Evolutionary conservation across 2,329 filamentous ascomycete genomes (phyloP), one percentile per base, ranked within the genome.

Genomic region (Aurifilum marmelostoma): DNA sequence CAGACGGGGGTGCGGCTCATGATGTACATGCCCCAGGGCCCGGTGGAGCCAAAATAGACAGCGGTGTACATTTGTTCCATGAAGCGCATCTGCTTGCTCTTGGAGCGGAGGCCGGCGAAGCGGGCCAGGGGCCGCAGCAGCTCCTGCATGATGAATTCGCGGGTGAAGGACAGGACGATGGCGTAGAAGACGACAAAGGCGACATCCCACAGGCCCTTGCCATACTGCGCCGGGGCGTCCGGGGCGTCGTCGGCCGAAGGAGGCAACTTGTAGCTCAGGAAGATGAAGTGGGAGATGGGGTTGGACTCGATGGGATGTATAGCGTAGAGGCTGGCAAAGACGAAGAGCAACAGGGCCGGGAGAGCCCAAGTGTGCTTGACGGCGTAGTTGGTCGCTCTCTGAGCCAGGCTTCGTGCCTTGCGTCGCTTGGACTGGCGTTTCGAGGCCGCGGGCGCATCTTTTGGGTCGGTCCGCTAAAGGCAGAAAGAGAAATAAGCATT

Each of bases 41-140:
- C 93, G 68, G 97, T 89, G 69, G 96, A 78, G 59, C 81, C 88
- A 79, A 97, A 97, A 85, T 98, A 97, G 66, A 97, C 83, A 34
- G 94, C 94, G 1, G 94, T 97, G 81, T 98, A 98, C 76, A 91
- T 89, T 81, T 98, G 94, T 80, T 98, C 94, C 92, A 97, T 96
- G 85, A 97, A 97, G 43, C 94, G 91, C 21, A 90, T 87, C 76
- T 96, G 93, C 83, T 97, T 97, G 72, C 86, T 89, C 68, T 90
- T 87, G 72, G 87, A 88, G 71, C 83, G 85, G 76, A 97, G 89
- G 21, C 92, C 92, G 67, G 84, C 89, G 73, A 83, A 85, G 58
- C 88, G 84, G 7, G 93, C 93, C 71, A 94, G 83, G 0, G 94
- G 94, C 16, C 90, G 89, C 69, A 97, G 88, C 64, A 97, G 75